Conservation (phyloP, 495 filamentous ascomycete genomes). For the Paragyromitra xinjiangensis region DNA sequence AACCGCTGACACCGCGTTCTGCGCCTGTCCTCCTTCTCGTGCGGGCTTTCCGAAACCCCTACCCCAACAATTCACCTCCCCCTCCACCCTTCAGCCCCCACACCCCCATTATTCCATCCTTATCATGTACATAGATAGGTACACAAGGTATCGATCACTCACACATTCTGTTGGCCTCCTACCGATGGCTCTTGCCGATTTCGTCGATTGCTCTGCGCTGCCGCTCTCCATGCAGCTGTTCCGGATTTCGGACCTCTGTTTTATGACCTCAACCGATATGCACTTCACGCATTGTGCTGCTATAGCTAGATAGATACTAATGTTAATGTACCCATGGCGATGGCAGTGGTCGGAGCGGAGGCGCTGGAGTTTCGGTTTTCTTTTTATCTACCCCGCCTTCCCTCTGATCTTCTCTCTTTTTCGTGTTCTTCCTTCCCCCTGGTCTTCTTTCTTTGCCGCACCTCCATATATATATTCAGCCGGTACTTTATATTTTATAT, state of each 20-base stretch:
- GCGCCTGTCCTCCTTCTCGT: neutral
- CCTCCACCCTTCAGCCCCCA: neutral
- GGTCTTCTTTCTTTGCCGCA: constrained; percentile 28
- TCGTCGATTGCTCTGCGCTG: constrained; percentile 10
- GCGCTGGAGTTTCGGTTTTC: constrained; percentile 29
- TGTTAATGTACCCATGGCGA: neutral
- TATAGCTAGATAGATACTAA: constrained; percentile 3
- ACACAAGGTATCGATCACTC: neutral
- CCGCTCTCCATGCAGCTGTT: constrained; percentile 23
- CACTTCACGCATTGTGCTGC: constrained; percentile 13
- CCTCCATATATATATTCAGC: constrained; percentile 37
- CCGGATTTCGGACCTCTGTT: constrained; percentile 25
- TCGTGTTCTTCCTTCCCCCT: constrained; percentile 30
- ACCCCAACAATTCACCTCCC: neutral
- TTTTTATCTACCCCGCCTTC: constrained; percentile 52
- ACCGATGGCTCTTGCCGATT: constrained; percentile 8
- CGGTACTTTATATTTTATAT: constrained; percentile 35
- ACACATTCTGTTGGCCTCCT: constrained; percentile 25
- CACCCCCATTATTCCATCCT: neutral
- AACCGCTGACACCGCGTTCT: neutral
- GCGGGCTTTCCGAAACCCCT: neutral
- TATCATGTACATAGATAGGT: constrained; percentile 2
- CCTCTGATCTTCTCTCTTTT: constrained; percentile 32
- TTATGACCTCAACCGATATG: constrained; percentile 21
- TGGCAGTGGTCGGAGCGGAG: neutral